phyloP scores from a whole-genome alignment of 1,284 basidiomycete genomes.

The Cystobasidium slooffiae region DNA sequence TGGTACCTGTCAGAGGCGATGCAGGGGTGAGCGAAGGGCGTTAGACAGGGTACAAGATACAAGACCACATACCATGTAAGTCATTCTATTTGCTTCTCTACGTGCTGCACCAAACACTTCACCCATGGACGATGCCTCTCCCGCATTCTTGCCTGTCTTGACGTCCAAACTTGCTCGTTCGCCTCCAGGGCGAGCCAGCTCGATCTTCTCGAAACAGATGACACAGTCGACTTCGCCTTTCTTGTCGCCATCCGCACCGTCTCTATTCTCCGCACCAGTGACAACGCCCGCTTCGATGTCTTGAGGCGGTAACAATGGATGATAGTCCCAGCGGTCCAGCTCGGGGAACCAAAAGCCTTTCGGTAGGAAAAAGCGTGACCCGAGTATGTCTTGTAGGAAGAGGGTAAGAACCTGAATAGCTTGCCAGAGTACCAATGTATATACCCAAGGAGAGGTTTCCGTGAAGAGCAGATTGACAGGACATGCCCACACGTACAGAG shows the following conservation, averaged over 20 bases:
- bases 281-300: slow-evolving; percentile 44
- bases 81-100: slow-evolving; percentile 38
- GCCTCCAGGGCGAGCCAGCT: slow-evolving; percentile 39
- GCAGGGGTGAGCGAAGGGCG: no score
- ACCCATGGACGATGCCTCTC: slow-evolving; percentile 20
- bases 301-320: slow-evolving; percentile 49
- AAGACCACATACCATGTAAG: slow-evolving; percentile 40
- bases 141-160: slow-evolving; percentile 23
- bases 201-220: slow-evolving; percentile 55
- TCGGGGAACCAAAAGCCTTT: slow-evolving; percentile 41
- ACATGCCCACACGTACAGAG: slow-evolving; percentile 55
- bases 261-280: slow-evolving; percentile 17
- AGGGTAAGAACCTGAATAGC: slow-evolving; percentile 50
- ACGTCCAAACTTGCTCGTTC: slow-evolving; percentile 38
- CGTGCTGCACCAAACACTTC: slow-evolving; percentile 36
- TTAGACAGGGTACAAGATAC: neutral
- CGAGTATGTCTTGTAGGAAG: slow-evolving; percentile 52
- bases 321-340: slow-evolving; percentile 54
- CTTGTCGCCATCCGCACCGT: slow-evolving; percentile 12
- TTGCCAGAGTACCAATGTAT: slow-evolving; percentile 51
- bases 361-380: slow-evolving; percentile 54
- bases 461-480: slow-evolving; percentile 53
- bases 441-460: slow-evolving; percentile 53
- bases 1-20: slow-evolving; percentile 48
- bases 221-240: slow-evolving; percentile 52